phyloP scores from a whole-genome alignment of 164 flowering plant species.

The Berberis vulgaris region DNA sequence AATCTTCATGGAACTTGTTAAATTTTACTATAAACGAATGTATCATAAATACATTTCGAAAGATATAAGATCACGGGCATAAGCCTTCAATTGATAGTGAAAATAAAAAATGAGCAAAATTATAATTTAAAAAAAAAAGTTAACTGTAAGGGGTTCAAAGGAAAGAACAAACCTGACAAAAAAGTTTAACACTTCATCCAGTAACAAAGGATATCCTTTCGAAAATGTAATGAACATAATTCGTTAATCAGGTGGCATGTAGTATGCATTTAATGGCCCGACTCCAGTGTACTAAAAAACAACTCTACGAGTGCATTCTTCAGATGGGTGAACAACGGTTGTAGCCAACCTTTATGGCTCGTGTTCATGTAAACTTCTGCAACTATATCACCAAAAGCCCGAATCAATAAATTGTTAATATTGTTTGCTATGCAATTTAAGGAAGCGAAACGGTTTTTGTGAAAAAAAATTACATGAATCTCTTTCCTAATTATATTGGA shows the following conservation, averaged over 20 bases:
- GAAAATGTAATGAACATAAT: conserved; percentile 52
- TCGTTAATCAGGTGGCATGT: conserved; percentile 25
- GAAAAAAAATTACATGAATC: neutral
- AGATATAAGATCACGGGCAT: neutral
- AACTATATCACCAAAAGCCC: conserved; percentile 31
- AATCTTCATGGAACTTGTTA: neutral
- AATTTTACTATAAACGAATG: too few species aligned
- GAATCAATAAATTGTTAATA: conserved; percentile 19
- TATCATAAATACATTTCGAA: neutral
- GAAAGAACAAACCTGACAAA: conserved; percentile 22
- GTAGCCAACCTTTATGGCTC: neutral
- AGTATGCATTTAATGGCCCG: neutral
- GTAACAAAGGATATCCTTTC: neutral
- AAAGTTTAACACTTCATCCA: conserved; percentile 32
- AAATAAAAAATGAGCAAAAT: neutral
- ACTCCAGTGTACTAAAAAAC: neutral
- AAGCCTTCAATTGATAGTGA: too few species aligned
- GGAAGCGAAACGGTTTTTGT: neutral
- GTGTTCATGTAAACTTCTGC: neutral
- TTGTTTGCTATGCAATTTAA: conserved; percentile 12
- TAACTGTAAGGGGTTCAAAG: too few species aligned
- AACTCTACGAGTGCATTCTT: neutral
- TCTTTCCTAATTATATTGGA: neutral
- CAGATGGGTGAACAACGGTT: neutral
- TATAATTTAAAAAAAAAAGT: neutral